These are phyloP conservation scores for Hypoxylon sp. DNA, from an alignment of 2,329 filamentous ascomycete species.

Conservation along the genomic window DNA sequence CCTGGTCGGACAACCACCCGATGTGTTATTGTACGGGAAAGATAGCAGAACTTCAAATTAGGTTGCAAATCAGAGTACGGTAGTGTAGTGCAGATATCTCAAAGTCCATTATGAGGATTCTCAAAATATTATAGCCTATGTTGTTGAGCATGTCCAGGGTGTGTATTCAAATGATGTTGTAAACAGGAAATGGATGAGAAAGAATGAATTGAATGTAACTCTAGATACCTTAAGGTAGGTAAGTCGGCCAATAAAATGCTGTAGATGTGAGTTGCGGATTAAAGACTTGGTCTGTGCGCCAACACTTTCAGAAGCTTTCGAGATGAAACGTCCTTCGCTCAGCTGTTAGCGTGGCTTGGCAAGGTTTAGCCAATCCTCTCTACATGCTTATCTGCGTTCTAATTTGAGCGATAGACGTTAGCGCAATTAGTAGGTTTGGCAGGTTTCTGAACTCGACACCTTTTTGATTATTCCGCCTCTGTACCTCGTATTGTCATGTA, in stretches of 20 bases:
- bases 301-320: constrained; percentile 2
- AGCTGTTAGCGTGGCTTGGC: constrained; percentile 35
- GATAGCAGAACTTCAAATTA: background rate
- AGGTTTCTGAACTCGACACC: constrained; percentile 49
- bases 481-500: constrained; percentile 26
- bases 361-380: constrained; percentile 18
- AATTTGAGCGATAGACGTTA: constrained; percentile 44
- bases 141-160: background rate
- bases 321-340: constrained; percentile 37
- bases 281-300: background rate
- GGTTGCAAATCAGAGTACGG: background rate
- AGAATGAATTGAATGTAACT: background rate
- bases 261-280: background rate
- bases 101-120: background rate
- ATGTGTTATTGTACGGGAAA: background rate
- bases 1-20: background rate
- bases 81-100: no score
- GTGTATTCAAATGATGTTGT: background rate
- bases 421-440: constrained; percentile 40
- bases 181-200: background rate
- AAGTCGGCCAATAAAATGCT: background rate
- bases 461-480: constrained; percentile 46
- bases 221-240: no score
- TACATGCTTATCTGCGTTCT: constrained; percentile 43
- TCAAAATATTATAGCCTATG: background rate